A percentile compares a stretch with the other conserved stretches of the same genome.
Evolutionary conservation across 2,329 filamentous ascomycete genomes (phyloP).

Genomic region (Westerdykella sp.): DNA sequence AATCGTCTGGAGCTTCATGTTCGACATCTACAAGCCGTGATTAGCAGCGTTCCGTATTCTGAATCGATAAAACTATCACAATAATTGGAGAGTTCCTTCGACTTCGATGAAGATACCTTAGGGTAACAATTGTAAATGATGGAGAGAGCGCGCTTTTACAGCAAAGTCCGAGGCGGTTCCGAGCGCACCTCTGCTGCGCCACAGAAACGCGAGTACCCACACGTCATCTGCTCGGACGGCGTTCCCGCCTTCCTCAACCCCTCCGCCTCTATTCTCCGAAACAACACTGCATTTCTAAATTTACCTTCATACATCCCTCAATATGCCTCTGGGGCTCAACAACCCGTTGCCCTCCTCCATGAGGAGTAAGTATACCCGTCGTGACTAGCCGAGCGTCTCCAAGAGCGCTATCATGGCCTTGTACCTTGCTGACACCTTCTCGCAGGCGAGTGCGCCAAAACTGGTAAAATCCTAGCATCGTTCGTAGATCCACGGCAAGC

Average conservation of each 20-base stretch:
- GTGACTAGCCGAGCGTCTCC: background rate
- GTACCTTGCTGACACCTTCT: slow-evolving; percentile 32
- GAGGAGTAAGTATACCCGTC: slow-evolving; percentile 40
- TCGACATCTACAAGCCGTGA: no score
- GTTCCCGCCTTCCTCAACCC: background rate
- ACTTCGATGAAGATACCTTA: no score
- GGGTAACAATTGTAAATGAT: no score
- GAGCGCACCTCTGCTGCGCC: no score
- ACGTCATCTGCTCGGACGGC: background rate
- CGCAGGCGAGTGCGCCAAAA: slow-evolving; percentile 93
- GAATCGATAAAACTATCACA: no score
- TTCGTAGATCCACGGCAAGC: slow-evolving; percentile 91
- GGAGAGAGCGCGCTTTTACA: no score
- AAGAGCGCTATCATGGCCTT: slow-evolving; percentile 3
- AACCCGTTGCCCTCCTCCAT: slow-evolving; percentile 50
- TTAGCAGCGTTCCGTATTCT: no score
- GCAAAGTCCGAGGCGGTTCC: no score
- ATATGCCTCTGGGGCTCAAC: slow-evolving; percentile 46
- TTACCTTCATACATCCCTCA: slow-evolving; percentile 1
- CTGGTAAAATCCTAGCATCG: slow-evolving; percentile 87
- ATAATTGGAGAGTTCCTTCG: no score
- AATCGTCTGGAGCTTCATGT: no score
- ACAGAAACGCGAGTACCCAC: no score
- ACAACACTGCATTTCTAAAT: background rate
- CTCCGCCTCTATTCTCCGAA: background rate